Evolutionary conservation across 2,329 filamentous ascomycete species (phyloP), one percentile per base, ranked within the genome.

Genomic region (Trichoderma simmonsii): DNA sequence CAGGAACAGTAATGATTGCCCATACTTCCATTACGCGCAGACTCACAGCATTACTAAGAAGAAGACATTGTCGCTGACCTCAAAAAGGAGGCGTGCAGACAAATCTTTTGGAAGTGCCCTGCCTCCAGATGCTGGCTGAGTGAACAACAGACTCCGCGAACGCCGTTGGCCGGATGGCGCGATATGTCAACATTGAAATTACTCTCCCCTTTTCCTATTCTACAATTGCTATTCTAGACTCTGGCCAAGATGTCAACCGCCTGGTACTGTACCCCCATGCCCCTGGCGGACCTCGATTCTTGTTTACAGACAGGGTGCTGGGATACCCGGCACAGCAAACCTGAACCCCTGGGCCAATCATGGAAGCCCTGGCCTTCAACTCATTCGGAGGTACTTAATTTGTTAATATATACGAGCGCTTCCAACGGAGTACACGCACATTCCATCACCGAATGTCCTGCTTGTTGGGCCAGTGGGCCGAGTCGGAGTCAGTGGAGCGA

Each of bases 151-250:
- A 26, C 34, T 59, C 54, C 64, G 57, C 32, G 57, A n/a, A 14
- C 57, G 51, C 57, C 12, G 28, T 62, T 54, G 34, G 15, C 57
- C 57, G 67, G 24, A 61, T 70, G 67, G 67, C 67, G 67, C 67
- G 57, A 70, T 15, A 62, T 61, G 36, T 60, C 54, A 69, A 43
- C 39, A 1, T n/a, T 0, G 39, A 43, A 69, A 48, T 69, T 61
- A 8, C 56, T 61, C 6, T 30, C 57, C 67, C 61, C 67, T 21
- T 70, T 70, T 61, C 66, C 39, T 36, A 12, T 28, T 12, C 51
- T 59, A 59, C 39, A 14, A 39, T 70, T 28, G 28, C 21, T 51
- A 70, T 48, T 51, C 54, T 69, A 57, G 64, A 57, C 30, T 69
- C 36, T 61, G 56, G n/a, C 66, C 36, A 69, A 61, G 66, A 28